These are phyloP conservation scores for Phytophthora podocarpi DNA, from an alignment of 352 stramenopile species.

Conservation along the genomic window DNA sequence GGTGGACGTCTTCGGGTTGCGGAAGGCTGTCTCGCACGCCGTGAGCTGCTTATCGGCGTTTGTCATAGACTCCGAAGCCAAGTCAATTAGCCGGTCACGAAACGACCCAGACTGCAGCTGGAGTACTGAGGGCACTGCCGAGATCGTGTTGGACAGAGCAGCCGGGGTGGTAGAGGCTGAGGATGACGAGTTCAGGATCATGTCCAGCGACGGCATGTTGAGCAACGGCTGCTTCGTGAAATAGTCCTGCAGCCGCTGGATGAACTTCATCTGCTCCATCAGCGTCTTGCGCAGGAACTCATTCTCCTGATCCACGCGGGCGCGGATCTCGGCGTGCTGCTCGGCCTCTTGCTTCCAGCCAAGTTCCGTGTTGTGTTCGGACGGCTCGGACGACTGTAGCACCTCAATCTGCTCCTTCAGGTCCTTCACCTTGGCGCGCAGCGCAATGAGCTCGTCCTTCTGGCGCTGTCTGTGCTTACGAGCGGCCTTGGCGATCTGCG, in stretches of 20 bases:
- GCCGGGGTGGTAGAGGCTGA: conserved; percentile 59
- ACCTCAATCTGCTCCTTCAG: conserved; percentile 91
- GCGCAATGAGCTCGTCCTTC: conserved; percentile 87
- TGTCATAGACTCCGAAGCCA: conserved; percentile 65
- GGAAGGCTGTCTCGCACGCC: conserved; percentile 78
- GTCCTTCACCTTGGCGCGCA: conserved; percentile 89
- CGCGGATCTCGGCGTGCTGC: conserved; percentile 87
- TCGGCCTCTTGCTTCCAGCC: conserved; percentile 91
- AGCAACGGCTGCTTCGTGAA: conserved; percentile 91
- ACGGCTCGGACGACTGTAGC: conserved; percentile 86
- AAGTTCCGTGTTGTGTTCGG: conserved; percentile 89
- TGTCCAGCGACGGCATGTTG: conserved; percentile 87
- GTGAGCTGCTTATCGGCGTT: conserved; percentile 67
- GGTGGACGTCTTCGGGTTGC: conserved; percentile 82
- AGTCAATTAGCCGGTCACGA: conserved; percentile 74
- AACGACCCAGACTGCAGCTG: conserved; percentile 83
- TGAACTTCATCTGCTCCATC: conserved; percentile 94
- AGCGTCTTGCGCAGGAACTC: conserved; percentile 89
- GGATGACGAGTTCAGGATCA: conserved; percentile 84
- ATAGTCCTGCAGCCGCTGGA: conserved; percentile 89
- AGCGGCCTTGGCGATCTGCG: conserved; percentile 88
- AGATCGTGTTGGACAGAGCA: conserved; percentile 73
- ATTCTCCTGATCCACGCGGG: conserved; percentile 89
- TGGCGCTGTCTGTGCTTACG: conserved; percentile 89
- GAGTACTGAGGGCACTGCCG: conserved; percentile 57